These are phyloP conservation scores for Diplodia sapinea DNA, from an alignment of 2,329 filamentous ascomycete genomes.

Conservation along the genomic window DNA sequence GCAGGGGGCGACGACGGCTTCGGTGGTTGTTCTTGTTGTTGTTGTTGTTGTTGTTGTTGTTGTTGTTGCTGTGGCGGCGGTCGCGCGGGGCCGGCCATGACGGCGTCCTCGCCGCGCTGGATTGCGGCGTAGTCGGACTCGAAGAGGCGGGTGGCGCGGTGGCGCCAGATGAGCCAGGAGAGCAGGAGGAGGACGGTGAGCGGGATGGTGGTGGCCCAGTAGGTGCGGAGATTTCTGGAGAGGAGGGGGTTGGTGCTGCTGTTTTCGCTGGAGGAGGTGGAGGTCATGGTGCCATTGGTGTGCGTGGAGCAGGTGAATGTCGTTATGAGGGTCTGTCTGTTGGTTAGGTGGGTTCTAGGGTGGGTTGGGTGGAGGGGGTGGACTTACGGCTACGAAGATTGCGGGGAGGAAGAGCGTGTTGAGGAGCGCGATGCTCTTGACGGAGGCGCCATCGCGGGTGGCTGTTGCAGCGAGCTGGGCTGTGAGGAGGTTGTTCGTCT, in stretches of 20 bases:
- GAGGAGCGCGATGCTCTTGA: slow-evolving; percentile 50
- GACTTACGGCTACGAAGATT: slow-evolving; percentile 47
- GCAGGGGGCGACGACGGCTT: background rate
- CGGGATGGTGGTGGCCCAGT: slow-evolving; percentile 24
- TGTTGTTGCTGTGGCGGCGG: background rate
- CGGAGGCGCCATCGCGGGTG: slow-evolving; percentile 44
- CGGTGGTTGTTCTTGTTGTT: too few species aligned
- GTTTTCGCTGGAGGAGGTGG: background rate
- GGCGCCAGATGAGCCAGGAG: slow-evolving; percentile 1
- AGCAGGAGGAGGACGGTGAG: slow-evolving; percentile 21
- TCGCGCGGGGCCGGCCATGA: background rate
- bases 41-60: background rate
- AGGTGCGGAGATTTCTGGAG: slow-evolving; percentile 23
- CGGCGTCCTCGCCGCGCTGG: background rate
- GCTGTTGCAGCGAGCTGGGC: slow-evolving; percentile 34
- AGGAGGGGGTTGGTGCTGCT: slow-evolving; percentile 7
- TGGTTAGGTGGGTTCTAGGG: too few species aligned
- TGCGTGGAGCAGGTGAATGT: slow-evolving; percentile 23
- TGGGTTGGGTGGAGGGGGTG: background rate
- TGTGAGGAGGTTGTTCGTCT: slow-evolving; percentile 18
- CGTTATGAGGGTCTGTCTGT: slow-evolving; percentile 17
- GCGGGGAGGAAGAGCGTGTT: slow-evolving; percentile 52
- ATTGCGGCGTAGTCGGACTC: background rate
- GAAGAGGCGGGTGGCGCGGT: slow-evolving; percentile 12
- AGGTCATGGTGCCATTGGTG: background rate